Conservation (phyloP, 2,329 filamentous ascomycete species). For the Venturia effusa region DNA sequence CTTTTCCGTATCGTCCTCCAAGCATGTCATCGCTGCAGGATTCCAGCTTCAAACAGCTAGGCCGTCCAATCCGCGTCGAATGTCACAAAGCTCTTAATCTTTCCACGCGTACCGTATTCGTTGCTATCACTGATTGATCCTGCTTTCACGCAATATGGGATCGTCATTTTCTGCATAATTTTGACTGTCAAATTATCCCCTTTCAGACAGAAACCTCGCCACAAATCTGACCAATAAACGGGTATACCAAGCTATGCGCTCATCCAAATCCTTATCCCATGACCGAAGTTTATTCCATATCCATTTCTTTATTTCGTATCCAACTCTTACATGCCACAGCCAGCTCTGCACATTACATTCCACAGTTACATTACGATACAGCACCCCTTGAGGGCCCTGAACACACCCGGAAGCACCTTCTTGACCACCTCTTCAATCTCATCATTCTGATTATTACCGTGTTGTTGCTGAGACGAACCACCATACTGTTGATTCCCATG, state of each 20-base stretch:
- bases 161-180: neutral
- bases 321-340: neutral
- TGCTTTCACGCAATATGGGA: too few relatives aligned
- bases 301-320: neutral
- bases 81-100: too few relatives aligned
- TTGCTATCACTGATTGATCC: too few relatives aligned
- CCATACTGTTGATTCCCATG: conserved; percentile 36
- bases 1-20: too few relatives aligned
- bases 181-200: neutral
- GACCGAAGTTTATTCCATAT: too few relatives aligned
- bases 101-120: too few relatives aligned
- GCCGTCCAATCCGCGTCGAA: too few relatives aligned
- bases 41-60: too few relatives aligned
- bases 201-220: neutral
- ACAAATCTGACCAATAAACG: neutral
- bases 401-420: conserved; percentile 48
- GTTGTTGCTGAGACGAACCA: conserved; percentile 19
- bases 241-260: neutral
- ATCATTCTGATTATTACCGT: conserved; percentile 32
- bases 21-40: too few relatives aligned
- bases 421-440: conserved; percentile 50
- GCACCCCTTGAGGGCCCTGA: conserved; percentile 56
- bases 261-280: neutral
- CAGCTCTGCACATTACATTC: neutral
- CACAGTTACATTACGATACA: conserved; percentile 60